Base-by-base conservation (phyloP, 345 rosid genomes). In the Eutrema japonicum region DNA sequence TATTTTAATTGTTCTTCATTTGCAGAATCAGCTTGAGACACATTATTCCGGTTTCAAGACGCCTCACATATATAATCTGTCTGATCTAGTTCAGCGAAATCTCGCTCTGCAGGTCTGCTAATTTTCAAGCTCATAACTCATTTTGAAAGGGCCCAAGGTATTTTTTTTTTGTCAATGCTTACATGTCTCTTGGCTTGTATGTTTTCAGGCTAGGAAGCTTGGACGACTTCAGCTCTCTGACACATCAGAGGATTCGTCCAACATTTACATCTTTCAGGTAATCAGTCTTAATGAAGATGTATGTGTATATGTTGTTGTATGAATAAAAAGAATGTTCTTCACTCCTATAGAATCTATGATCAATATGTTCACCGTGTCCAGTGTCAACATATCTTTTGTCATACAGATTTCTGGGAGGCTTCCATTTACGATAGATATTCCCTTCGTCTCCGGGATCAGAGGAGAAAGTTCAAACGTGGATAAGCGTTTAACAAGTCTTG, bases 41-140 rank as follows among this genome's bases (percentile, higher is more conserved):
- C 99, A 92, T 81, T 88, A 86, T 83, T 77, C 90, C 41, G 98
- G 99, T 71, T 87, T 92, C 87, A 86, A 84, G 85, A 95, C 98
- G 18, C 96, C 91, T 79, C 89, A 95, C 79, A 83, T 92, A 78
- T 87, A 92, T 75, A 95, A 95, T 82, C 77, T 95, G 72, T 92
- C 97, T 77, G 96, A 90, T 84, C 90, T 92, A 62, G 94, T 95
- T 58, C 89, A 73, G 77, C 88, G 77, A 73, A 80, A 85, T 81
- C 91, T 95, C 53, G 96, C 81, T 58, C 79, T 77, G 57, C 98
- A 92, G 80, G 99, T 92, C 81, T 77, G 82, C 72, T 56, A 64
- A 37, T 29, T 54, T 47, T 63, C 10, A 48, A 70, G 58, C 38
- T 67, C 57, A 46, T 41, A 41, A 16, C 53, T 70, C 55, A 38